A percentile compares a stretch with the other conserved stretches of the same genome.
Evolutionary conservation across 768 basidiomycete species (phyloP).

Genomic region (Mycena galopus): DNA sequence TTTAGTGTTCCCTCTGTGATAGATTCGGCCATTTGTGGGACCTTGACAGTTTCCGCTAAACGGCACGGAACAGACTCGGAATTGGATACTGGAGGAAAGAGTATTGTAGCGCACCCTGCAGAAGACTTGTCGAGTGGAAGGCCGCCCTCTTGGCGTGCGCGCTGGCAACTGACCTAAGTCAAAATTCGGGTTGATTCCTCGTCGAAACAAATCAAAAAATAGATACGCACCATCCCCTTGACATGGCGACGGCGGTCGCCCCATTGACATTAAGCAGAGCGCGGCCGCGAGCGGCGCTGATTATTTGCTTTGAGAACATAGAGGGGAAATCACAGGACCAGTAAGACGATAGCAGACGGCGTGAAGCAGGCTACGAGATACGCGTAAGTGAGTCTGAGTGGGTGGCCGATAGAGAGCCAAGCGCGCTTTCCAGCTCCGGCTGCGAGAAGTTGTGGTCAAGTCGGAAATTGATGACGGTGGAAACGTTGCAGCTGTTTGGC

Average conservation of each 20-base stretch:
- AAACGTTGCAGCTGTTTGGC: not conserved
- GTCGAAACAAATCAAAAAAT: slow-evolving; percentile 12
- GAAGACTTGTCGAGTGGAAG: slow-evolving; percentile 78
- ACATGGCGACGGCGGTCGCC: slow-evolving; percentile 49
- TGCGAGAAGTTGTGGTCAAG: not conserved
- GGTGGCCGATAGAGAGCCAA: not conserved
- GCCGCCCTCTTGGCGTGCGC: slow-evolving; percentile 65
- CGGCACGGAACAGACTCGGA: not conserved
- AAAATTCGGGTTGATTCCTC: slow-evolving; percentile 22
- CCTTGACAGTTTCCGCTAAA: slow-evolving; percentile 91
- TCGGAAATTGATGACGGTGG: not conserved
- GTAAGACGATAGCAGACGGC: not conserved
- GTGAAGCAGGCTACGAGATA: not conserved
- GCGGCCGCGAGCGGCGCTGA: slow-evolving; percentile 74
- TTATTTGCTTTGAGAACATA: slow-evolving; percentile 81
- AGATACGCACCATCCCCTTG: slow-evolving; percentile 63
- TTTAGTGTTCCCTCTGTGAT: slow-evolving; percentile 98
- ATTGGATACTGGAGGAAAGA: not conserved
- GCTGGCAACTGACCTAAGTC: slow-evolving; percentile 60
- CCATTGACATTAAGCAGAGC: slow-evolving; percentile 57
- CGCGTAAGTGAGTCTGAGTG: slow-evolving; percentile 11
- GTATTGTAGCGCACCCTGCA: slow-evolving; percentile 67
- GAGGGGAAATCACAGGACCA: slow-evolving; percentile 1
- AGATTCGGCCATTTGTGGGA: slow-evolving; percentile 98
- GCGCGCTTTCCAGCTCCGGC: not conserved